A percentile compares a stretch with the other conserved stretches of the same genome.
Conservation (phyloP, 176 grass and related monocot species). For the Bolboschoenus planiculmis region DNA sequence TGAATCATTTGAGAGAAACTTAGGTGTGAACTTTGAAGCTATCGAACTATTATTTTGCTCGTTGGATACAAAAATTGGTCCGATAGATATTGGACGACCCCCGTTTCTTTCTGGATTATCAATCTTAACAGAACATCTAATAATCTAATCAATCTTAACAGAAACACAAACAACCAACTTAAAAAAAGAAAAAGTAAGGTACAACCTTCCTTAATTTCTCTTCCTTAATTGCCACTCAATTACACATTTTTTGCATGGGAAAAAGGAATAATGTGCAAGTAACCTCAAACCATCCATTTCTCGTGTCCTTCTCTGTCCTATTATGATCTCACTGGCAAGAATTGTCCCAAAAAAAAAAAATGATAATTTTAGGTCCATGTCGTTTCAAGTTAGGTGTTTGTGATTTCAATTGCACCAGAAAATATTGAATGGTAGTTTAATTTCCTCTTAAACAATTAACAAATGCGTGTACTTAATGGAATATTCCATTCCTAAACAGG, state of each 20-base stretch:
- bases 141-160: too few relatives aligned
- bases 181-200: not conserved
- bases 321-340: not conserved
- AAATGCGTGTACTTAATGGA: conserved; percentile 1
- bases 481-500: not conserved
- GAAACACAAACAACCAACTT: not conserved
- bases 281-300: not conserved
- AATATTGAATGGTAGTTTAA: not conserved
- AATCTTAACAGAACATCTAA: not conserved
- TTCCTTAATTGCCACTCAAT: not conserved
- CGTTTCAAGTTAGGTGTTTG: conserved; percentile 7
- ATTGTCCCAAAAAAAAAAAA: not conserved
- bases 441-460: not conserved
- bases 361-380: conserved; percentile 1
- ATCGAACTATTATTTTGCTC: too few relatives aligned
- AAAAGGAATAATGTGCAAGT: not conserved
- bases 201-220: not conserved
- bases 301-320: not conserved
- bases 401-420: not conserved
- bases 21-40: too few relatives aligned
- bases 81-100: too few relatives aligned
- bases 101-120: not conserved
- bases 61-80: too few relatives aligned
- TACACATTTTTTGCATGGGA: not conserved
- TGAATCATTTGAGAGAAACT: too few relatives aligned